Evolutionary conservation across 345 rosid genomes (phyloP).

Genomic region (Eucalyptus victrix): DNA sequence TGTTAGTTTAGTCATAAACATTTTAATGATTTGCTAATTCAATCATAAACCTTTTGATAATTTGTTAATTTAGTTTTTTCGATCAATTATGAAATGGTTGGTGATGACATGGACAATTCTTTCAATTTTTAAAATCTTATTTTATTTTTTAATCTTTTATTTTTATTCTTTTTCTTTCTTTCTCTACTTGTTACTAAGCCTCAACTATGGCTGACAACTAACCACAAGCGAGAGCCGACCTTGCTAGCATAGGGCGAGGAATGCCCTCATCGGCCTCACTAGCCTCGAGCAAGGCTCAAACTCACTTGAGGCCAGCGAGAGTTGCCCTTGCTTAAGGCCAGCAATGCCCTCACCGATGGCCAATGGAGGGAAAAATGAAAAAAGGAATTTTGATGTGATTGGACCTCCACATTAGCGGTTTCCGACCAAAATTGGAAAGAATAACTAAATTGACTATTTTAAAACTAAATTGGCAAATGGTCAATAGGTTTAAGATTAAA

Average conservation of each 20-base stretch:
- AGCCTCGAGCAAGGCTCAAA: background rate
- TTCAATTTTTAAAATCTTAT: too few species aligned
- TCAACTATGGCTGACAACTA: fast-evolving
- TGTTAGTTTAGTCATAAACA: fast-evolving
- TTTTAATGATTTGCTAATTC: background rate
- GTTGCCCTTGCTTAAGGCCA: background rate
- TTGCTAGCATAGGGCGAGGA: fast-evolving
- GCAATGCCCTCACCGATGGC: fast-evolving
- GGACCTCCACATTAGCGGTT: fast-evolving
- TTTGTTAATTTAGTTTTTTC: background rate
- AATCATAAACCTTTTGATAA: fast-evolving
- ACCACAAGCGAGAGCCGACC: fast-evolving
- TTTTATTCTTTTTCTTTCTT: background rate
- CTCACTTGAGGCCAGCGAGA: background rate
- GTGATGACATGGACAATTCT: too few species aligned
- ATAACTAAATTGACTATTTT: too few species aligned
- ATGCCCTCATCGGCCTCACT: background rate
- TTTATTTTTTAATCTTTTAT: too few species aligned
- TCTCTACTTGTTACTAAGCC: background rate
- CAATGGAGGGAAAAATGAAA: background rate
- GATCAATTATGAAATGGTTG: too few species aligned
- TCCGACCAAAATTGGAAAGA: too few species aligned
- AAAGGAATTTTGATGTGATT: too few species aligned
- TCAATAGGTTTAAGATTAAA: too few species aligned
- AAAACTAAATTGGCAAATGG: too few species aligned